Evolutionary conservation across 192 early-diverging fungal species (phyloP), one percentile per base, ranked within the genome.

Genomic region (Backusella luteola): DNA sequence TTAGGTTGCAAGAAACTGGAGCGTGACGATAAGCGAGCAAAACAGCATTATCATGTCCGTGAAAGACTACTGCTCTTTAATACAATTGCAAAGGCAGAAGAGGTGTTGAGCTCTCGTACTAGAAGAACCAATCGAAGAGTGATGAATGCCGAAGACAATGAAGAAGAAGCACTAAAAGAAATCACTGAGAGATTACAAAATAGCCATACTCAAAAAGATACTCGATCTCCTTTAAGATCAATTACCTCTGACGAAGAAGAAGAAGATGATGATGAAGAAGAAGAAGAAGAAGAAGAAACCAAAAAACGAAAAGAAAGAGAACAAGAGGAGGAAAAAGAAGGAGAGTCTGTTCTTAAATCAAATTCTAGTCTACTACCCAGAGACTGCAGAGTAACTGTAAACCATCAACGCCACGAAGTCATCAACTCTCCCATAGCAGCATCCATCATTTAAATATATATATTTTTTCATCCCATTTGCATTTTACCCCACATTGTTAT

Each of bases 61-160:
- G 77, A 79, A 56, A 41, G 77, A 56, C n/a, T 79, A 19, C 21
- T 79, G 17, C 34, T 79, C 1, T 74, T 52, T 69, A 68, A 53
- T 21, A 79, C 77, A 1, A 79, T 79, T 34, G 34, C 35, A 8
- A 53, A 74, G 14, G 77, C 77, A n/a, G 77, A 79, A 59, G 77
- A 74, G 56, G 73, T 79, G 0, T 49, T 79, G 11, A 73, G 74
- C 21, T 69, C 67, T 14, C 46, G 77, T 42, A 79, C 77, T 8
- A 69, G 73, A 56, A 67, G 77, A 17, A 74, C 77, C 39, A 79
- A 74, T 74, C 44, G 77, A 42, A 42, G 77, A 34, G 77, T 79
- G 23, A 74, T 79, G 77, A 67, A 66, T 17, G 77, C 77, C 2
- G 77, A 79, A 74, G 77, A 79, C n/a, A 44, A 70, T 53, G 78